Base-by-base conservation (phyloP, 768 basidiomycete species). In the Pseudohyphozyma bogoriensis region DNA sequence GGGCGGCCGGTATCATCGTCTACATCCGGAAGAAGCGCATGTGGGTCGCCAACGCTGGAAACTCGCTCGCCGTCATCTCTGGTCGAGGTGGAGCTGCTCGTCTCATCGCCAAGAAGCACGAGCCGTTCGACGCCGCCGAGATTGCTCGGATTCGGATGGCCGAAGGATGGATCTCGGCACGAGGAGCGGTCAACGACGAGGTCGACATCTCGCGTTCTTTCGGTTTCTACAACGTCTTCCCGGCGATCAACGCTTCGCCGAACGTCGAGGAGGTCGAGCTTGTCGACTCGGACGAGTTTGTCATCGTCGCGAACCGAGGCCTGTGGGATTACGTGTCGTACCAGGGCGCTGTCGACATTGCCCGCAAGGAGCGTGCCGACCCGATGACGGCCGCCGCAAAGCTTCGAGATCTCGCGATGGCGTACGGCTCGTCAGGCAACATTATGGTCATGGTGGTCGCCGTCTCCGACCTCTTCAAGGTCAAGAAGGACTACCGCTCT, bases 391-490 rank as follows among this genome's bases (percentile, higher is more conserved):
- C 95, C 7, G 89, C 95, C 0, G 92, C 96, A 76, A 97, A 95
- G 76, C 75, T 99, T 44, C 82, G 95, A 51, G 95, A 99, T 72
- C 87, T 96, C 64, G 90, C 95, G 11, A 88, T 99, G 71, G 89
- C 89, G 67, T 96, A 96, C 73, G 95, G 95, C 2, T 89, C 91
- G 22, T 84, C 87, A 56, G 89, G 88, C 18, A 87, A 84, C 62
- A 86, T 85, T 51, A 96, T 97, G 91, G 91, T 97, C 75, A 97
- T 97, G 93, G 90, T 96, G 37, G 82, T 97, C 67, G 82, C 82
- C 52, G 78, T 95, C 26, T 82, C 81, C 12, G 89, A 88, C 70
- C 77, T 92, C 35, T 87, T 91, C 76, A 74, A 72, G 68, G 49
- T 47, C 37, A 65, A 62, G 55, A 35, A 29, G 29, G 55, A 52